Evolutionary conservation across 306 rosid genomes (phyloP), one percentile per base, ranked within the genome.

Genomic region (Begonia peltatifolia): DNA sequence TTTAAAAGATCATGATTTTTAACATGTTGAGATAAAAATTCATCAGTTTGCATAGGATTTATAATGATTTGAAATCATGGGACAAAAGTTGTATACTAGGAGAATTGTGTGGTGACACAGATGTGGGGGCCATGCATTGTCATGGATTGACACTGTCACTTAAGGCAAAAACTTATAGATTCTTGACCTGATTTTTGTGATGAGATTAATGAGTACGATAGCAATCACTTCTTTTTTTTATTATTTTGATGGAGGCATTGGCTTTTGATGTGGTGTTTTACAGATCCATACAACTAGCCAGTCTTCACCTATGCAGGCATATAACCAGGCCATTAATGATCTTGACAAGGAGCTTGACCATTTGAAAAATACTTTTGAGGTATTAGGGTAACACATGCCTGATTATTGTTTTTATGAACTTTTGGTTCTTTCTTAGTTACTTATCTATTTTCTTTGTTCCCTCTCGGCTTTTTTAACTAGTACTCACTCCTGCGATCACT

Each of bases 231-330:
- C 6, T 30, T 30, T 1, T 30, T 7, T 30, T 30, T 1, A 3
- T 7, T 30, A 30, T 30, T 30, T 30, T 30, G 38, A 30, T 5
- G 3, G 9, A 30, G 38, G 9, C 38, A 30, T 30, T 5, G 38
- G 38, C 3, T 54, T 41, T 41, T 50, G 0, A 42, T 60, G 9
- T 60, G 9, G 6, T 2, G 14, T 42, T 50, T 20, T 50, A 12
- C 75, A 90, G 84, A 85, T 90, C 55, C 99, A 90, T 67, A 90
- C 95, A 20, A 69, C 87, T 52, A 80, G 94, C 58, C 95, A 86
- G 68, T 90, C 95, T 54, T 86, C 92, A 0, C 99, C 94, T 20
- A 80, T 86, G 99, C 92, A 83, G 69, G 94, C 99, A 38, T 90
- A 90, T 65, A 90, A 86, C 71, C 95, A 86, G 73, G 87, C 99